Conservation (phyloP, 1,284 basidiomycete species). For the Apiotrichum gamsii region DNA sequence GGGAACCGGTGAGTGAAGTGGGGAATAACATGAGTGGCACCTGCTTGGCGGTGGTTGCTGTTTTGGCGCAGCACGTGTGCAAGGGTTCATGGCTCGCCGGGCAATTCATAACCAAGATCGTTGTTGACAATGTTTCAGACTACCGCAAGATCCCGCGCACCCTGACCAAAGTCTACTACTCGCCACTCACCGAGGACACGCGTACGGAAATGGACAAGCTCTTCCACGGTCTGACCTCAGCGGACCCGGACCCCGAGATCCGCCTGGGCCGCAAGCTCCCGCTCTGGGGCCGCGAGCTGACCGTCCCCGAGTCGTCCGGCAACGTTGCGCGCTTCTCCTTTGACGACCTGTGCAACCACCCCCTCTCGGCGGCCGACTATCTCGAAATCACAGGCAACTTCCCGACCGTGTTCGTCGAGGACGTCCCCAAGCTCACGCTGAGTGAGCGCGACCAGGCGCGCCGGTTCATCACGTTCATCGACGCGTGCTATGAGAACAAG, state of each 20-base stretch:
- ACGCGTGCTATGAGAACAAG: slow-evolving; percentile 82
- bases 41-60: slow-evolving; percentile 6
- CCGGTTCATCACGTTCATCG: neutral
- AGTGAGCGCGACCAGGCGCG: slow-evolving; percentile 77
- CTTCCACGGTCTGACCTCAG: slow-evolving; percentile 59
- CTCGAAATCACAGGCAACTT: slow-evolving; percentile 86
- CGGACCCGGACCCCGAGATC: slow-evolving; percentile 53
- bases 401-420: slow-evolving; percentile 77
- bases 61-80: neutral
- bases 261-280: slow-evolving; percentile 60
- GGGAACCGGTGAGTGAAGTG: slow-evolving; percentile 64
- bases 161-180: slow-evolving; percentile 84
- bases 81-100: no score
- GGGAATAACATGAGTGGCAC: neutral
- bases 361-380: slow-evolving; percentile 91
- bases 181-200: slow-evolving; percentile 66
- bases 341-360: slow-evolving; percentile 77
- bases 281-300: slow-evolving; percentile 82
- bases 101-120: no score
- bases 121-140: no score
- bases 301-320: slow-evolving; percentile 70
- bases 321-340: slow-evolving; percentile 84
- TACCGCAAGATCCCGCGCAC: slow-evolving; percentile 86
- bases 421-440: slow-evolving; percentile 82
- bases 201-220: slow-evolving; percentile 63